Conservation (phyloP, 2,329 filamentous ascomycete genomes). For the Colletotrichum somersetense region DNA sequence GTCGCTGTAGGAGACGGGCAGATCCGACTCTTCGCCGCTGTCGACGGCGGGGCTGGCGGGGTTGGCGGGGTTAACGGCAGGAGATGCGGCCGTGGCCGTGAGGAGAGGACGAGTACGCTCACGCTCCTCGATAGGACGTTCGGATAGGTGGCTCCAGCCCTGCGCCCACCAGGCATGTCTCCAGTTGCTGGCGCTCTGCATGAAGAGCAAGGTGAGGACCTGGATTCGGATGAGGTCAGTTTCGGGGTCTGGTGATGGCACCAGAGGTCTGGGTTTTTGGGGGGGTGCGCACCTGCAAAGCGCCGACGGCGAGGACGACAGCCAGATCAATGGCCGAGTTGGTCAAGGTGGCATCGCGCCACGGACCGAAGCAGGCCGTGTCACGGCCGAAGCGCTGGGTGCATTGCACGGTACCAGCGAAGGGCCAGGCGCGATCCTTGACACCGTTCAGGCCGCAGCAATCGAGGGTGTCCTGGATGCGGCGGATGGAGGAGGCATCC, state of each 20-base stretch:
- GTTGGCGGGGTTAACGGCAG: no score
- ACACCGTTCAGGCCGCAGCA: constrained; percentile 75
- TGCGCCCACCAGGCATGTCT: constrained; percentile 42
- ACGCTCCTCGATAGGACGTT: constrained; percentile 28
- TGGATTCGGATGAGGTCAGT: neutral
- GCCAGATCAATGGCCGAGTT: constrained; percentile 67
- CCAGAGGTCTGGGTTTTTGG: neutral
- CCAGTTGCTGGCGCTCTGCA: constrained; percentile 40
- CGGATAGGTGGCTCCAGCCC: constrained; percentile 35
- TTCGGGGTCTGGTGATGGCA: neutral
- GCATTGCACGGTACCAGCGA: constrained; percentile 58
- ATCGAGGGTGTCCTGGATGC: constrained; percentile 73
- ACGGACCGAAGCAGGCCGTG: constrained; percentile 64
- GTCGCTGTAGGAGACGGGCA: constrained; percentile 33
- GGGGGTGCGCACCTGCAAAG: constrained; percentile 64
- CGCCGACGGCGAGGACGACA: constrained; percentile 64
- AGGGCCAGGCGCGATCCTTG: constrained; percentile 74
- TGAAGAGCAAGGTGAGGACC: constrained; percentile 36
- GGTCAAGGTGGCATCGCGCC: constrained; percentile 67
- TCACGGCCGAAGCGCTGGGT: constrained; percentile 59
- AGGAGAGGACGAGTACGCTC: constrained; percentile 37
- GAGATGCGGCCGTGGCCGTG: constrained; percentile 4
- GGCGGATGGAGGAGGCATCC: constrained; percentile 62
- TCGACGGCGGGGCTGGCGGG: constrained; percentile 5
- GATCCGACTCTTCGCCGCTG: constrained; percentile 36